phyloP scores from a whole-genome alignment of 2,329 filamentous ascomycete species.

The Fusarium setosum region DNA sequence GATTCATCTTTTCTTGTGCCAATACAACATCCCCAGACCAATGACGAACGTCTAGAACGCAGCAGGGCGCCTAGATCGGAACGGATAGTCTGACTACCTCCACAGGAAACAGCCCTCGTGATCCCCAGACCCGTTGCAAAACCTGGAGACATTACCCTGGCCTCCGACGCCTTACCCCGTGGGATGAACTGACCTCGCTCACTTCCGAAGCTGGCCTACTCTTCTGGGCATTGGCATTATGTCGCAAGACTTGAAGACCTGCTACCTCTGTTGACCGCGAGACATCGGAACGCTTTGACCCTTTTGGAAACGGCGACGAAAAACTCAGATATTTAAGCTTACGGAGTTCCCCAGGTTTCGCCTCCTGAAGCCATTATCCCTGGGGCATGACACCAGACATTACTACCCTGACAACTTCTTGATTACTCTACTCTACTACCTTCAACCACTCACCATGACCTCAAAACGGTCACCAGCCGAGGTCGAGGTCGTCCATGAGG shows the following conservation, averaged over 20 bases:
- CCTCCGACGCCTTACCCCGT: constrained; percentile 8
- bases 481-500: not conserved
- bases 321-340: constrained; percentile 1
- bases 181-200: constrained; percentile 9
- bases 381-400: constrained; percentile 12
- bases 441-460: constrained; percentile 9
- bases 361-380: not conserved
- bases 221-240: not conserved
- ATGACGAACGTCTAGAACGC: not conserved
- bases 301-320: not conserved
- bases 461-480: not conserved
- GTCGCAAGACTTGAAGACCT: not conserved
- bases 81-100: not conserved
- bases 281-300: constrained; percentile 4
- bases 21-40: constrained; percentile 13
- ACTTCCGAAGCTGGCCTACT: not conserved
- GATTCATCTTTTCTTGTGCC: constrained; percentile 24
- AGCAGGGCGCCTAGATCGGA: not conserved
- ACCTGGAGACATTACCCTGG: constrained; percentile 12
- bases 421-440: constrained; percentile 8
- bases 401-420: constrained; percentile 4
- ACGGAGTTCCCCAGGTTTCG: not conserved
- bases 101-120: not conserved
- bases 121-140: constrained; percentile 16
- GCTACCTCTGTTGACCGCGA: not conserved